Evolutionary conservation across 345 rosid species (phyloP).

Genomic region (Euphorbia peplus): DNA sequence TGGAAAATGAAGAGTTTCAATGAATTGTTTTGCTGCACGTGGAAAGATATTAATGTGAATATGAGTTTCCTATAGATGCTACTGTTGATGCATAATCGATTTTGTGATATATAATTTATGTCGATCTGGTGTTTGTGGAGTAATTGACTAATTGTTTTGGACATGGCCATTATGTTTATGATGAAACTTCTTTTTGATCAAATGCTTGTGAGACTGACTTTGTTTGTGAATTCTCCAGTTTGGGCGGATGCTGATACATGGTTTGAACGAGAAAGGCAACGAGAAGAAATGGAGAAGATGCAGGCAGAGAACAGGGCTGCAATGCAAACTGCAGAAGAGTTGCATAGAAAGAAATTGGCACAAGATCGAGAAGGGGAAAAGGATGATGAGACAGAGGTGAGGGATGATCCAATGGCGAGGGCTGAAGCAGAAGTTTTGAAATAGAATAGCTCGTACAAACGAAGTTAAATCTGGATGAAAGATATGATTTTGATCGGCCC

Average conservation of each 20-base stretch:
- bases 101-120: not conserved
- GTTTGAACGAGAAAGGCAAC: slow-evolving; percentile 94
- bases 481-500: not conserved
- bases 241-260: slow-evolving; percentile 99
- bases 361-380: slow-evolving; percentile 86
- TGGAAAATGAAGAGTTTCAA: not conserved
- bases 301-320: slow-evolving; percentile 86
- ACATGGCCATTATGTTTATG: not conserved
- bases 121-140: not conserved
- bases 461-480: not conserved
- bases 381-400: slow-evolving; percentile 64
- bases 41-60: not conserved
- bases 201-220: not conserved
- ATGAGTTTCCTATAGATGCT: not conserved
- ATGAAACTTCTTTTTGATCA: not conserved
- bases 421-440: slow-evolving; percentile 66
- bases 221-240: slow-evolving; percentile 42
- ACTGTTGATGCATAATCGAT: not conserved
- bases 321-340: slow-evolving; percentile 85
- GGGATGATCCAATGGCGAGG: slow-evolving; percentile 77
- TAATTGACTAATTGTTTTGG: not conserved
- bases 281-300: slow-evolving; percentile 71
- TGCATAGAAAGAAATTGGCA: slow-evolving; percentile 81
- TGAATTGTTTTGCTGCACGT: not conserved
- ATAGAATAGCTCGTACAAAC: slow-evolving; percentile 25